phyloP scores from a whole-genome alignment of 2,329 filamentous ascomycete species.

The Pseudogymnoascus sp. region DNA sequence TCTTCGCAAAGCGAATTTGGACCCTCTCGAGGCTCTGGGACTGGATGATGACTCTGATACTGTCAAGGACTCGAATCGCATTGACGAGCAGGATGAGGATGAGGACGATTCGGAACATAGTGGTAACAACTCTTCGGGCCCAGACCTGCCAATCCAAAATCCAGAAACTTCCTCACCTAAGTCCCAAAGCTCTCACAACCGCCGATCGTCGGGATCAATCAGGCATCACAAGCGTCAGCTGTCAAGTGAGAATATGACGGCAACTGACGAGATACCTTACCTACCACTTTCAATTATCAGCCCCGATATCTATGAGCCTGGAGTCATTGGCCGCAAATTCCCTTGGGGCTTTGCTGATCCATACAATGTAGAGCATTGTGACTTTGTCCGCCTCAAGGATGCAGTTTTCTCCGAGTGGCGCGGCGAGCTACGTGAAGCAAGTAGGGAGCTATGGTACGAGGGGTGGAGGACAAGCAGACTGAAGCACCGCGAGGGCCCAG shows the following conservation, averaged over 20 bases:
- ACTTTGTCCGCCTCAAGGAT: constrained; percentile 85
- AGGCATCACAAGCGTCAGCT: constrained; percentile 22
- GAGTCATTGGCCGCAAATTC: constrained; percentile 75
- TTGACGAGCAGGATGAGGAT: constrained; percentile 35
- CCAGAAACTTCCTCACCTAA: constrained; percentile 28
- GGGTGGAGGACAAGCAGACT: constrained; percentile 76
- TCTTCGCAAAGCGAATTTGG: constrained; percentile 76
- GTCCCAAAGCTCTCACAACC: constrained; percentile 31
- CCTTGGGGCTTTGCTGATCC: constrained; percentile 97
- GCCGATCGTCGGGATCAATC: constrained; percentile 27
- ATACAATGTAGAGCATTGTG: constrained; percentile 84
- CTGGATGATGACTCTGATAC: constrained; percentile 67
- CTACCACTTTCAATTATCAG: constrained; percentile 90
- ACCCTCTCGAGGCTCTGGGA: constrained; percentile 80
- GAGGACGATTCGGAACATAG: constrained; percentile 25
- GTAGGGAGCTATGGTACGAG: constrained; percentile 90
- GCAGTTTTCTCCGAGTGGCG: constrained; percentile 93
- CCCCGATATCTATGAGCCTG: constrained; percentile 81
- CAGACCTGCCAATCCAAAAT: constrained; percentile 34
- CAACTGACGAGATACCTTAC: constrained; percentile 55
- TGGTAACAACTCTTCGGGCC: constrained; percentile 20
- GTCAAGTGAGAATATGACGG: constrained; percentile 38
- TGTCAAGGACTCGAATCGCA: constrained; percentile 38
- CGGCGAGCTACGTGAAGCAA: constrained; percentile 79
- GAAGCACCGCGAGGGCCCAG: constrained; percentile 30